A percentile compares a stretch with the other conserved stretches of the same genome.
phyloP scores from a whole-genome alignment of 2,329 filamentous ascomycete genomes.

The Pseudogymnoascus sp. region DNA sequence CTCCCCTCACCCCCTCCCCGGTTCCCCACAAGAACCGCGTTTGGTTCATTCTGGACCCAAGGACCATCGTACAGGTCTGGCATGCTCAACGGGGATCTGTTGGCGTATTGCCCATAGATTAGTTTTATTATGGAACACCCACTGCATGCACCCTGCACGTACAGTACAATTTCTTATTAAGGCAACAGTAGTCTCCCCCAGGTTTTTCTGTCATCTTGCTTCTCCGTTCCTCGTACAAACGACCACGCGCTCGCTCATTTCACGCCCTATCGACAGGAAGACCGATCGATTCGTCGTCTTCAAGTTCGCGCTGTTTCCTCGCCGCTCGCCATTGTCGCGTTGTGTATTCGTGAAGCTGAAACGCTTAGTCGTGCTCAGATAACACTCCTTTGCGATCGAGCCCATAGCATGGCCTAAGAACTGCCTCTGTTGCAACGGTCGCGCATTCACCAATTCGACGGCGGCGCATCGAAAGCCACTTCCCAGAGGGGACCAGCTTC shows the following conservation, averaged over 20 bases:
- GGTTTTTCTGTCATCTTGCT: not conserved
- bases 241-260: not conserved
- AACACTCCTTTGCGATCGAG: not conserved
- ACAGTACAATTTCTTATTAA: constrained; percentile 6
- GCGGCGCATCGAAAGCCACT: not conserved
- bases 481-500: not conserved
- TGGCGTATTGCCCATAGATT: not conserved
- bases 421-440: constrained; percentile 4
- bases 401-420: not conserved
- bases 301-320: not conserved
- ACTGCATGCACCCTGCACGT: not conserved
- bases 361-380: not conserved
- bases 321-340: not conserved
- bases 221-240: not conserved
- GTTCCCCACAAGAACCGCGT: constrained; percentile 3
- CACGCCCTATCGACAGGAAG: not conserved
- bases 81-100: not conserved
- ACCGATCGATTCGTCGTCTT: not conserved
- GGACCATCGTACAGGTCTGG: constrained; percentile 2
- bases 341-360: not conserved
- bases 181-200: constrained; percentile 7
- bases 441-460: constrained; percentile 4
- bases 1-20: not conserved
- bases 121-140: constrained; percentile 7
- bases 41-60: constrained; percentile 9